Conservation (phyloP, 305 asterid species). For the Andrographis paniculata region DNA sequence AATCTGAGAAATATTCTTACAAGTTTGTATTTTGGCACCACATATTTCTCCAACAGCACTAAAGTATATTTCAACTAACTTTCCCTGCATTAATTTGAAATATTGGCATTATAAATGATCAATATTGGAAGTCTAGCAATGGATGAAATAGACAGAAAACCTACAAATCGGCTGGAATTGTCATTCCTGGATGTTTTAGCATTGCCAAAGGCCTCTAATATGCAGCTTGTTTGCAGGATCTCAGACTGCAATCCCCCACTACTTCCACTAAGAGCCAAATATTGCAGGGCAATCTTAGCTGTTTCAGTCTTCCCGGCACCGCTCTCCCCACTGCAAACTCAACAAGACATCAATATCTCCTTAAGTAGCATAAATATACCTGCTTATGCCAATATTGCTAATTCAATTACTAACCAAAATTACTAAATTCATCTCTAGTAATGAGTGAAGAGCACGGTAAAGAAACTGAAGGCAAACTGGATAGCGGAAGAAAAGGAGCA, state of each 20-base stretch:
- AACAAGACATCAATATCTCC: constrained; percentile 22
- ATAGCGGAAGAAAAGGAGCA: constrained; percentile 13
- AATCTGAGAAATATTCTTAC: constrained; percentile 43
- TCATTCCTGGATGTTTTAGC: constrained; percentile 74
- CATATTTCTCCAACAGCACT: constrained; percentile 60
- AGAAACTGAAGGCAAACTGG: too few species aligned
- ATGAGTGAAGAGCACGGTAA: too few species aligned
- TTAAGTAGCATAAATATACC: background rate
- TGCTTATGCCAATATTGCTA: too few species aligned
- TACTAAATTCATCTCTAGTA: too few species aligned
- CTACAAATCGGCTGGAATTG: constrained; percentile 94
- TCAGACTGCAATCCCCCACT: constrained; percentile 54
- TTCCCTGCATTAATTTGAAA: constrained; percentile 54
- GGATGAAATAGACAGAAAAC: constrained; percentile 30
- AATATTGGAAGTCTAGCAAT: constrained; percentile 10
- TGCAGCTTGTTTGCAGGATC: constrained; percentile 68
- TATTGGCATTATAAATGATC: constrained; percentile 13
- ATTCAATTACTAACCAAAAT: too few species aligned
- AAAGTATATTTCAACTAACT: constrained; percentile 69
- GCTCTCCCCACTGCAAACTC: constrained; percentile 73
- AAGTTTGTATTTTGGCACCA: constrained; percentile 80
- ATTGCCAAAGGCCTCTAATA: constrained; percentile 95
- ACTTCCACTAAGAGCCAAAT: constrained; percentile 71
- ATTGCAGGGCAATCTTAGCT: constrained; percentile 72
- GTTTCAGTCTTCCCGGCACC: constrained; percentile 99